phyloP scores from a whole-genome alignment of 768 basidiomycete species.

The Tulasnella sp. region DNA sequence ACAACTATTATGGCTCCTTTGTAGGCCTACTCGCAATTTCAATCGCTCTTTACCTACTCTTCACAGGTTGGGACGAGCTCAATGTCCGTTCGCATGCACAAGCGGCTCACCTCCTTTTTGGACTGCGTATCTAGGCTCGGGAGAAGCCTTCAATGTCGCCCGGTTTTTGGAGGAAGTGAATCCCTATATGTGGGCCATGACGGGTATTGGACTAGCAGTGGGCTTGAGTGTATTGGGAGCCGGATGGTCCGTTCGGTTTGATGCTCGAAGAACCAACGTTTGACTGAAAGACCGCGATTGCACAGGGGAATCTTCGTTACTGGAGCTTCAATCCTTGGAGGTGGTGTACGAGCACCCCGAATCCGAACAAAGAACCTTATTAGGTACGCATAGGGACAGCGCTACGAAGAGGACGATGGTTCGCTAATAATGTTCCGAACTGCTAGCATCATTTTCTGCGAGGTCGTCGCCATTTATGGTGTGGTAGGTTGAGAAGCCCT shows the following conservation, averaged over 20 bases:
- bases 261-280: not conserved
- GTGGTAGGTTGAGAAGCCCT: slow-evolving; percentile 53
- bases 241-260: slow-evolving; percentile 66
- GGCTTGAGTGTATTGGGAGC: slow-evolving; percentile 92
- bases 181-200: slow-evolving; percentile 88
- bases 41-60: slow-evolving; percentile 80
- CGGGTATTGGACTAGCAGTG: slow-evolving; percentile 88
- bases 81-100: not conserved
- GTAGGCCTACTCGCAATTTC: slow-evolving; percentile 52
- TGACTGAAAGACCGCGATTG: slow-evolving; percentile 1
- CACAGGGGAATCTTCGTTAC: slow-evolving; percentile 95
- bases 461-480: slow-evolving; percentile 98
- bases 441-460: slow-evolving; percentile 93
- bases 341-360: slow-evolving; percentile 87
- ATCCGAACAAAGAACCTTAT: slow-evolving; percentile 98
- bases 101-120: slow-evolving; percentile 25
- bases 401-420: not conserved
- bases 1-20: slow-evolving; percentile 24
- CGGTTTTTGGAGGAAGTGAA: slow-evolving; percentile 90
- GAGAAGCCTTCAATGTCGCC: slow-evolving; percentile 91
- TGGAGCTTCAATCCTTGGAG: slow-evolving; percentile 93
- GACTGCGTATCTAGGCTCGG: slow-evolving; percentile 54
- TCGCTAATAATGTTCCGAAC: not conserved
- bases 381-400: slow-evolving; percentile 51
- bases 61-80: slow-evolving; percentile 63